phyloP scores from a whole-genome alignment of 192 early-diverging fungal genomes.

The Mortierella claussenii region DNA sequence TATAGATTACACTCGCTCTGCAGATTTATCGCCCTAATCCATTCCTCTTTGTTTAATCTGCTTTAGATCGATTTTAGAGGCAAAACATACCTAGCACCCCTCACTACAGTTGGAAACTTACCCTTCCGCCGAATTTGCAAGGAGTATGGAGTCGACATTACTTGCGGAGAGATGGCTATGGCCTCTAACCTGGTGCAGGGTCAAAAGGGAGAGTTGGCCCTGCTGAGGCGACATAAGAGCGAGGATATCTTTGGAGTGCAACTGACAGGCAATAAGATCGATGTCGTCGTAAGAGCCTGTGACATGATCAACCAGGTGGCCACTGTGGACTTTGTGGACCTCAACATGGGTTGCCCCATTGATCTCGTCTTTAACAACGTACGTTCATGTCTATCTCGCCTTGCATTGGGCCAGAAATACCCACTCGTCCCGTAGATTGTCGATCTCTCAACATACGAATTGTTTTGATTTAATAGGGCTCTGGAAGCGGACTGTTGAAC shows the following conservation, averaged over 20 bases:
- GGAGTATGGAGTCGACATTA: constrained; percentile 93
- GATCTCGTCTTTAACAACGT: constrained; percentile 81
- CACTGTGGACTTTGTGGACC: constrained; percentile 92
- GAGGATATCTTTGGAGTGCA: constrained; percentile 97
- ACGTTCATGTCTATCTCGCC: constrained; percentile 1
- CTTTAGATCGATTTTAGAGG: constrained; percentile 75
- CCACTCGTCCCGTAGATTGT: no score
- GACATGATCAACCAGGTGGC: constrained; percentile 76
- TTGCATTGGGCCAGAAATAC: no score
- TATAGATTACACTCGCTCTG: no score
- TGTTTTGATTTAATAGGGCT: constrained; percentile 60
- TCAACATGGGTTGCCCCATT: constrained; percentile 97
- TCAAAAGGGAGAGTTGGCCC: constrained; percentile 81
- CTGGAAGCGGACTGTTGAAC: constrained; percentile 85
- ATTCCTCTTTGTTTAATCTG: neutral
- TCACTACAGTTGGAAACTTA: constrained; percentile 98
- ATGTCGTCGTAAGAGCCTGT: constrained; percentile 66
- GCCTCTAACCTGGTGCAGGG: constrained; percentile 75
- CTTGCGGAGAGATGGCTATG: constrained; percentile 96
- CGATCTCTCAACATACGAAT: no score
- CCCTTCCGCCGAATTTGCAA: constrained; percentile 97
- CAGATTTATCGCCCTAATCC: neutral
- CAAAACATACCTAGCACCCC: constrained; percentile 93
- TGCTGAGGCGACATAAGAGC: constrained; percentile 82
- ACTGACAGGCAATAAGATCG: constrained; percentile 73